These are phyloP conservation scores for Trichophyton mentagrophytes DNA, from an alignment of 2,329 filamentous ascomycete genomes.

Conservation along the genomic window DNA sequence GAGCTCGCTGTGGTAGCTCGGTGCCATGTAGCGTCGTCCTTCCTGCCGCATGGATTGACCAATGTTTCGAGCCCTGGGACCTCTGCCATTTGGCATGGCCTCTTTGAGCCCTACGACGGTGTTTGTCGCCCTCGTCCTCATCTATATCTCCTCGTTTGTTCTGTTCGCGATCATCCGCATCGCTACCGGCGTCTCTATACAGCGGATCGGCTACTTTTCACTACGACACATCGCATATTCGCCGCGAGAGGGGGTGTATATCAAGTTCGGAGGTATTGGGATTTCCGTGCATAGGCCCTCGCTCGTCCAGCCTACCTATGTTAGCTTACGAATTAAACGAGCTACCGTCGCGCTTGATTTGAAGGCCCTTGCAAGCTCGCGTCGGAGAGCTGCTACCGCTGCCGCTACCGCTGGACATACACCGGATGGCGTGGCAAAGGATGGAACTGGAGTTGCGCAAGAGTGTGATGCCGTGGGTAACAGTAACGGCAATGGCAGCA, in stretches of 20 bases:
- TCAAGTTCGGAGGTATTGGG: slow-evolving; percentile 81
- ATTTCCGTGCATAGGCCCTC: slow-evolving; percentile 84
- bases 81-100: slow-evolving; percentile 25
- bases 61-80: slow-evolving; percentile 4
- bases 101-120: slow-evolving; percentile 59
- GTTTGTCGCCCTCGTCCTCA: slow-evolving; percentile 68
- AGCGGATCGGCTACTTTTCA: slow-evolving; percentile 85
- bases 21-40: slow-evolving; percentile 3
- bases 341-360: slow-evolving; percentile 73
- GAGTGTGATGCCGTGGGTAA: neutral
- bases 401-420: neutral
- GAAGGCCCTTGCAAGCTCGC: slow-evolving; percentile 32
- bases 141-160: slow-evolving; percentile 85
- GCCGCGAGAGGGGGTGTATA: slow-evolving; percentile 72
- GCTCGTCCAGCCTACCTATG: slow-evolving; percentile 92
- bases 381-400: neutral
- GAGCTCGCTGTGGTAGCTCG: neutral
- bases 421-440: slow-evolving; percentile 9
- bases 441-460: neutral
- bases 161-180: slow-evolving; percentile 87
- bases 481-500: neutral
- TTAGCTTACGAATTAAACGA: slow-evolving; percentile 79
- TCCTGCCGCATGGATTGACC: slow-evolving; percentile 4
- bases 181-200: slow-evolving; percentile 85
- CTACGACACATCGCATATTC: slow-evolving; percentile 83